Conservation (phyloP, 768 basidiomycete species). For the Strobilomyces confusus region DNA sequence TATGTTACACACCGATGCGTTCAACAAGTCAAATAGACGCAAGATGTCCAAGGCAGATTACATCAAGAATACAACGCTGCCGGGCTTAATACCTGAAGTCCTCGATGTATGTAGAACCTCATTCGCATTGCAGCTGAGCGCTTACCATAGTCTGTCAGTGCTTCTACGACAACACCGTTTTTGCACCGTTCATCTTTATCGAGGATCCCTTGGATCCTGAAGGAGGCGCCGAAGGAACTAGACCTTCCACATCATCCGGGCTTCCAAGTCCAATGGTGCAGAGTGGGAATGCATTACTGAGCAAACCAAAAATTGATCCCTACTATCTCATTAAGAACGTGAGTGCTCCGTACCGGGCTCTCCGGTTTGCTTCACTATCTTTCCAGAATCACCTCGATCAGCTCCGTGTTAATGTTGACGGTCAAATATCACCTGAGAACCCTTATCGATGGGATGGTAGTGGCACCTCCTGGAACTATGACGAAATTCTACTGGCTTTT, state of each 20-base stretch:
- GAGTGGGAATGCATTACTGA: constrained; percentile 39
- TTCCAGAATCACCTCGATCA: constrained; percentile 61
- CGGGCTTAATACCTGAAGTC: constrained; percentile 77
- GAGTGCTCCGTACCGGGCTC: constrained; percentile 20
- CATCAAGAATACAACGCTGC: constrained; percentile 84
- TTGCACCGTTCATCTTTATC: constrained; percentile 94
- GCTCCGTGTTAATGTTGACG: constrained; percentile 63
- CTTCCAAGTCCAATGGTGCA: constrained; percentile 29
- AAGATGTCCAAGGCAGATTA: constrained; percentile 98
- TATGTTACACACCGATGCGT: constrained; percentile 97
- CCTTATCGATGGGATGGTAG: constrained; percentile 71
- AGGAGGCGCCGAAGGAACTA: constrained; percentile 41
- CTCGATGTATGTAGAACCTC: constrained; percentile 62
- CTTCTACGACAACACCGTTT: constrained; percentile 95
- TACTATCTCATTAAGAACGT: constrained; percentile 88
- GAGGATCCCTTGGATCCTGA: constrained; percentile 81
- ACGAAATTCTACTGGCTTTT: constrained; percentile 62
- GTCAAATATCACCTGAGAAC: constrained; percentile 52
- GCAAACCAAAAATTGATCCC: constrained; percentile 77
- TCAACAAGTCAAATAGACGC: constrained; percentile 95
- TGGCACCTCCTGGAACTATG: constrained; percentile 61
- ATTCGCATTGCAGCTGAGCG: not conserved
- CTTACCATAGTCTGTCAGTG: constrained; percentile 46
- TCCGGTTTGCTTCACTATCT: constrained; percentile 6
- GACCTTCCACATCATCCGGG: constrained; percentile 36